Conservation (phyloP, 148 eudicot genomes). For the Spergularia bocconei region DNA sequence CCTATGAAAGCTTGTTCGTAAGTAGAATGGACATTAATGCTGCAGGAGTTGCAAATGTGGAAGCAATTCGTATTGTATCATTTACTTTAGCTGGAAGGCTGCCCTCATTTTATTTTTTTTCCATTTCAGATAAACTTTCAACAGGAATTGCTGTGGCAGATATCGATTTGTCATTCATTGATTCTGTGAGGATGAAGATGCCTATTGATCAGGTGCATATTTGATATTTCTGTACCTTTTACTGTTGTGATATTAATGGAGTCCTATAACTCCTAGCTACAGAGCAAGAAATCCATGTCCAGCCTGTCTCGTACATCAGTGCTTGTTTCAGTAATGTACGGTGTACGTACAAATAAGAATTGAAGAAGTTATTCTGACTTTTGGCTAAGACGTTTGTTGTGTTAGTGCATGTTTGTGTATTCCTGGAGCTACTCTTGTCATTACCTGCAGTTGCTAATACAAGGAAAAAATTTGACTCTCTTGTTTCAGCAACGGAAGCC, state of each 20-base stretch:
- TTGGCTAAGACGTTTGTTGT: too few species aligned
- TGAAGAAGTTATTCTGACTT: neutral
- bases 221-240: neutral
- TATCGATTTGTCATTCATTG: slow-evolving; percentile 66
- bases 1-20: neutral
- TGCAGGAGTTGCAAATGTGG: neutral
- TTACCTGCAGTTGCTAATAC: neutral
- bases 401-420: neutral
- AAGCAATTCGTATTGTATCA: slow-evolving; percentile 5
- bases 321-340: neutral
- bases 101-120: neutral
- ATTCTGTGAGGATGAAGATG: slow-evolving; percentile 83
- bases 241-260: neutral
- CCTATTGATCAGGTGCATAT: slow-evolving; percentile 68
- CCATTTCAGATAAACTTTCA: slow-evolving; percentile 60
- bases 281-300: neutral
- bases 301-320: too few species aligned
- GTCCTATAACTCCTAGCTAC: too few species aligned
- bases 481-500: slow-evolving; percentile 75
- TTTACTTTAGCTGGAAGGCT: slow-evolving; percentile 9
- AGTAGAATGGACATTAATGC: neutral
- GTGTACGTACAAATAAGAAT: too few species aligned
- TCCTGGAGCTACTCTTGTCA: neutral
- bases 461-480: neutral
- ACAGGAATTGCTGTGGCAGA: slow-evolving; percentile 92